Evolutionary conservation across 2,329 filamentous ascomycete genomes (phyloP).

Genomic region (Exophiala alcalophila): DNA sequence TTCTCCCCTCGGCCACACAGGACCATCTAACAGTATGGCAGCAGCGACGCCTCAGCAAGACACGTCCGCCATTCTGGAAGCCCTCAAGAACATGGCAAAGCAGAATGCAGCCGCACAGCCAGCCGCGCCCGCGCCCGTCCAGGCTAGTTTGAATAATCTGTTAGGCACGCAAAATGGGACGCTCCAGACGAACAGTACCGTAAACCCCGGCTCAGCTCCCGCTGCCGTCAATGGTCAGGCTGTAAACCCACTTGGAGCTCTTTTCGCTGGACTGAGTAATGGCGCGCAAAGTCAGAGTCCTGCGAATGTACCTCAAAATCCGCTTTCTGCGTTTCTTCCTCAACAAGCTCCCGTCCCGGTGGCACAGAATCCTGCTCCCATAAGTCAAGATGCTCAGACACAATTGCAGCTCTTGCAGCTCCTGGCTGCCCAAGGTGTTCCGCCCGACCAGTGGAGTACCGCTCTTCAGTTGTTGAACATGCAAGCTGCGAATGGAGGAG

Average conservation of each 20-base stretch:
- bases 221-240: conserved; percentile 50
- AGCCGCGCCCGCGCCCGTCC: conserved; percentile 36
- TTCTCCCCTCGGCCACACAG: conserved; percentile 39
- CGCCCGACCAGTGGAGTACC: conserved; percentile 70
- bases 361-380: conserved; percentile 26
- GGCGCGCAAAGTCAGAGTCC: conserved; percentile 39
- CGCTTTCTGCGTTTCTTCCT: conserved; percentile 44
- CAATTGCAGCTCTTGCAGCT: conserved; percentile 73
- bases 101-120: conserved; percentile 60
- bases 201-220: conserved; percentile 45
- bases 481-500: conserved; percentile 35
- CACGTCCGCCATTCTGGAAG: conserved; percentile 68
- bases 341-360: conserved; percentile 36
- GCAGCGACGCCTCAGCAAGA: conserved; percentile 47
- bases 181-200: conserved; percentile 38
- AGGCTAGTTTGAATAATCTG: conserved; percentile 48
- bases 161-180: conserved; percentile 49
- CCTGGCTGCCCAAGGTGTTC: conserved; percentile 70
- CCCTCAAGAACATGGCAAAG: conserved; percentile 75
- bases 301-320: conserved; percentile 35
- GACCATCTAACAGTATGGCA: conserved; percentile 27
- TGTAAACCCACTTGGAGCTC: conserved; percentile 57
- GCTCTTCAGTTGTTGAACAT: conserved; percentile 52
- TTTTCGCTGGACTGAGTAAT: conserved; percentile 47
- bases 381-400: conserved; percentile 58